A percentile compares a stretch with the other conserved stretches of the same genome.
Evolutionary conservation across 1,284 basidiomycete species (phyloP).

Genomic region (Irpex sp.): DNA sequence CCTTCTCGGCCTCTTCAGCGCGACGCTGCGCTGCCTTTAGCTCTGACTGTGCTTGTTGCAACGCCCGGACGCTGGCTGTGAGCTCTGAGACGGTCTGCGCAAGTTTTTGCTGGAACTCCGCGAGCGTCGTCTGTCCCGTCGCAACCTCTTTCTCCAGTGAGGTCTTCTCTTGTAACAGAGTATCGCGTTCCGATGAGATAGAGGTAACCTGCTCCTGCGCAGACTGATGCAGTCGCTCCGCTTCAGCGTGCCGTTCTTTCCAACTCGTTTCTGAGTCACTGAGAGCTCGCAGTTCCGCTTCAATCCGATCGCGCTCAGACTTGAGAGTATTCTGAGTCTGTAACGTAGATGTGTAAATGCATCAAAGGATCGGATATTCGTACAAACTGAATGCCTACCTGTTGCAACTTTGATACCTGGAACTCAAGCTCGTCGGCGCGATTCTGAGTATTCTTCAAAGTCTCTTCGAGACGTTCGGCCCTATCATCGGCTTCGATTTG

Average conservation of each 20-base stretch:
- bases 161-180: conserved; percentile 44
- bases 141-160: conserved; percentile 44
- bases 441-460: conserved; percentile 72
- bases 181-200: conserved; percentile 42
- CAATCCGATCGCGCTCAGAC: conserved; percentile 54
- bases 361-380: neutral
- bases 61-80: conserved; percentile 46
- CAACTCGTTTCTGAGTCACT: conserved; percentile 39
- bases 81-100: conserved; percentile 51
- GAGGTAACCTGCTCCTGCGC: conserved; percentile 40
- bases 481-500: conserved; percentile 80
- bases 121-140: conserved; percentile 40
- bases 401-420: conserved; percentile 71
- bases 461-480: conserved; percentile 65
- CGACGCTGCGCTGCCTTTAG: conserved; percentile 57
- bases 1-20: conserved; percentile 70
- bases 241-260: conserved; percentile 40
- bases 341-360: conserved; percentile 9
- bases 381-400: conserved; percentile 41
- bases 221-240: conserved; percentile 39
- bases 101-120: conserved; percentile 56
- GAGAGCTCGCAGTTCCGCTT: conserved; percentile 35
- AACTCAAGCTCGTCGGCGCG: conserved; percentile 79
- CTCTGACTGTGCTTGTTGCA: conserved; percentile 60
- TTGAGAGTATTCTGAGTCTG: conserved; percentile 58